phyloP scores from a whole-genome alignment of 179 eudicot species.

The Camellia oleifera region DNA sequence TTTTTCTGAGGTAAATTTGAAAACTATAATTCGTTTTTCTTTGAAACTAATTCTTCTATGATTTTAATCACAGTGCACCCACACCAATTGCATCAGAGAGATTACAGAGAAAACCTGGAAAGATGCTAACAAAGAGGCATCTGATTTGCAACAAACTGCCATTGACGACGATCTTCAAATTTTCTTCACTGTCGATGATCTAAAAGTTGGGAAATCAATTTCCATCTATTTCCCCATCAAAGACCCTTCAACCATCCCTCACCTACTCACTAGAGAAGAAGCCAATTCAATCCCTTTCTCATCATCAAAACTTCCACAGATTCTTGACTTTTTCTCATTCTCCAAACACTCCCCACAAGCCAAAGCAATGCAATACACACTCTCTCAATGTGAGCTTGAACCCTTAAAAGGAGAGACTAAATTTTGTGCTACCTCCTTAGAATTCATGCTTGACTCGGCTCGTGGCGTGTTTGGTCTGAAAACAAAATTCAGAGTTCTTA shows the following conservation, averaged over 20 bases:
- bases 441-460: slow-evolving; percentile 58
- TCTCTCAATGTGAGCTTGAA: slow-evolving; percentile 49
- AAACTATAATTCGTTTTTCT: too few species aligned
- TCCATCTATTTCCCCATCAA: slow-evolving; percentile 47
- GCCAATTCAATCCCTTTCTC: slow-evolving; percentile 70
- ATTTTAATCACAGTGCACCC: neutral
- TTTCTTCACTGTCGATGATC: slow-evolving; percentile 9
- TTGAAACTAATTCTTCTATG: neutral
- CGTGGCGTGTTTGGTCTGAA: slow-evolving; percentile 29
- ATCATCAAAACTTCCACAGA: slow-evolving; percentile 31
- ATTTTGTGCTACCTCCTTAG: slow-evolving; percentile 67
- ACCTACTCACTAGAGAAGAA: slow-evolving; percentile 50
- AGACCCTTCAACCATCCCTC: slow-evolving; percentile 38
- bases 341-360: slow-evolving; percentile 53
- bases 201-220: slow-evolving; percentile 29
- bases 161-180: neutral
- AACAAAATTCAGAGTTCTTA: slow-evolving; percentile 32
- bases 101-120: neutral
- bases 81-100: neutral
- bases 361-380: slow-evolving; percentile 55
- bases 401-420: slow-evolving; percentile 50
- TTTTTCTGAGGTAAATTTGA: too few species aligned
- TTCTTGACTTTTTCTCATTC: slow-evolving; percentile 47
- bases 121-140: neutral
- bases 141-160: neutral